Evolutionary conservation across 1,284 basidiomycete genomes (phyloP).

Genomic region (Phylloboletellus chloephorus): DNA sequence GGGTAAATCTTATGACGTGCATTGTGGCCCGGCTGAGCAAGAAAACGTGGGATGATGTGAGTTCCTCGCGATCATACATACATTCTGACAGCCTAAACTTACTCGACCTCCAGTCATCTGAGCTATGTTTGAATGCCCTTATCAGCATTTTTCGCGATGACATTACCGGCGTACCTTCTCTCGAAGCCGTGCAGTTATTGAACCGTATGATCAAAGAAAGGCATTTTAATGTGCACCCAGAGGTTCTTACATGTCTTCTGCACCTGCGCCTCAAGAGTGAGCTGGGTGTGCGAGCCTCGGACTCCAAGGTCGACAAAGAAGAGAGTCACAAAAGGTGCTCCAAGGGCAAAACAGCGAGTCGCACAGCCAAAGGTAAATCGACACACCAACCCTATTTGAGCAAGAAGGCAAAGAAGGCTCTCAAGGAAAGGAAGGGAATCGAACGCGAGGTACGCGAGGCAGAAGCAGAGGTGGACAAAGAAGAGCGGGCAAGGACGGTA

Average conservation of each 20-base stretch:
- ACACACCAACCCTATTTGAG: slow-evolving; percentile 70
- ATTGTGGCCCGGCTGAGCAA: slow-evolving; percentile 82
- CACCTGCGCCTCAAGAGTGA: slow-evolving; percentile 87
- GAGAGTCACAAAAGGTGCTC: slow-evolving; percentile 36
- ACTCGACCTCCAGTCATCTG: slow-evolving; percentile 54
- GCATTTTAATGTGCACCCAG: slow-evolving; percentile 84
- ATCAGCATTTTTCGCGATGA: slow-evolving; percentile 81
- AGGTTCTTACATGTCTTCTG: slow-evolving; percentile 81
- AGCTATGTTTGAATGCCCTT: slow-evolving; percentile 77
- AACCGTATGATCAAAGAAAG: slow-evolving; percentile 97
- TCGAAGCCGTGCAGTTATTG: slow-evolving; percentile 86
- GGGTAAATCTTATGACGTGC: slow-evolving; percentile 86
- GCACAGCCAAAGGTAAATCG: slow-evolving; percentile 52
- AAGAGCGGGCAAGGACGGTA: slow-evolving; percentile 82
- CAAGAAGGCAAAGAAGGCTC: slow-evolving; percentile 69
- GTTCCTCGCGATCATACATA: slow-evolving; percentile 22
- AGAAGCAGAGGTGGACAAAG: slow-evolving; percentile 89
- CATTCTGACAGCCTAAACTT: slow-evolving; percentile 11
- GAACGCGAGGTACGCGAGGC: slow-evolving; percentile 90
- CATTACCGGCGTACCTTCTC: slow-evolving; percentile 70
- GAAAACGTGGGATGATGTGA: slow-evolving; percentile 82
- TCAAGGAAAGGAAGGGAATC: slow-evolving; percentile 77
- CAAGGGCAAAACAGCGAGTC: slow-evolving; percentile 46
- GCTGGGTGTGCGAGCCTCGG: slow-evolving; percentile 70
- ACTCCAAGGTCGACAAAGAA: slow-evolving; percentile 58